Evolutionary conservation across 2,329 filamentous ascomycete genomes (phyloP).

Genomic region (Fusarium sp.): DNA sequence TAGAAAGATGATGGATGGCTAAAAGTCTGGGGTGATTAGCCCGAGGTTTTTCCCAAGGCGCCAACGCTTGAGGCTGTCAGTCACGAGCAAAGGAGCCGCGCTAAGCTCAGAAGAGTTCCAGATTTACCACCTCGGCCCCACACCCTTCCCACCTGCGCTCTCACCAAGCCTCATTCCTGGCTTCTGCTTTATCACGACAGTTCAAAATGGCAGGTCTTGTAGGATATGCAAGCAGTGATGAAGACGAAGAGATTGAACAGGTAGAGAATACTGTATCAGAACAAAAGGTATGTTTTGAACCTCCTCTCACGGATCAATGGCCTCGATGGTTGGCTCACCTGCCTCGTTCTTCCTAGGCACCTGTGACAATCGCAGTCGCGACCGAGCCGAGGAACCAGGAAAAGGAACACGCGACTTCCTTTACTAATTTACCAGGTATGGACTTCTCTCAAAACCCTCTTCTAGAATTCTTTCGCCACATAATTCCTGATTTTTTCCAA

Average conservation of each 20-base stretch:
- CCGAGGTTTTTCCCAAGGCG: slow-evolving; percentile 29
- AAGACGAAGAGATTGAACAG: slow-evolving; percentile 54
- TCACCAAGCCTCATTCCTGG: slow-evolving; percentile 1
- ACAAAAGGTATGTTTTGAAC: slow-evolving; percentile 21
- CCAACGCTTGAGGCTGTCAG: not conserved
- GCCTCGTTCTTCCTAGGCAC: slow-evolving; percentile 6
- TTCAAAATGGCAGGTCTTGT: slow-evolving; percentile 59
- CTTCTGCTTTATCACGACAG: not conserved
- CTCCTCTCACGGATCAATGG: not conserved
- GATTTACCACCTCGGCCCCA: slow-evolving; percentile 25
- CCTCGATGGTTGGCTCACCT: slow-evolving; percentile 2
- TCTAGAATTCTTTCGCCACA: not conserved
- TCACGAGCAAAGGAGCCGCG: slow-evolving; percentile 11
- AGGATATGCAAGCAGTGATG: slow-evolving; percentile 64
- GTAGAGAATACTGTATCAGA: slow-evolving; percentile 5
- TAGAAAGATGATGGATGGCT: slow-evolving; percentile 21
- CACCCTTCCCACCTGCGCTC: slow-evolving; percentile 3
- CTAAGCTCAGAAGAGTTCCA: slow-evolving; percentile 35
- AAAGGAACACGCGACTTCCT: not conserved
- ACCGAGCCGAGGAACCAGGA: slow-evolving; percentile 1
- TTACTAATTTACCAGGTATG: slow-evolving; percentile 16
- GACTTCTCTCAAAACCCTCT: not conserved
- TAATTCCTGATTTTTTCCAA: not conserved
- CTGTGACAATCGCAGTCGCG: not conserved
- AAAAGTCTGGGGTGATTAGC: slow-evolving; percentile 23